Percentiles rank a stretch among this genome's conserved stretches.
Evolutionary conservation across 2,329 filamentous ascomycete genomes (phyloP).

Genomic region (Aureobasidium melanogenum): DNA sequence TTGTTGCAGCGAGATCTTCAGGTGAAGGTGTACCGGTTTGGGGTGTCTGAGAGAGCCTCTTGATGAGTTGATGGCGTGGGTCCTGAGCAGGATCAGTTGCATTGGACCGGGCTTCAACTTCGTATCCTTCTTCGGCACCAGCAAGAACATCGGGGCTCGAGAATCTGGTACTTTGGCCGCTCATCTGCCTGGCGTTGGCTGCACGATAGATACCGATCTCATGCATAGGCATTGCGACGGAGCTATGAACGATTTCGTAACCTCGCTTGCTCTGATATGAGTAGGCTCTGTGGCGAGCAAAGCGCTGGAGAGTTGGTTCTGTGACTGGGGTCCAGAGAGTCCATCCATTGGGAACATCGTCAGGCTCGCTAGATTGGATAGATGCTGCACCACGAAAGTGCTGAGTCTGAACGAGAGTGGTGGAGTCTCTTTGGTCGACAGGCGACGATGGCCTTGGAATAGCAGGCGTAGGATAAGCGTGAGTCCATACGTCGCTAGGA

Average conservation of each 20-base stretch:
- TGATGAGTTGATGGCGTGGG: not conserved
- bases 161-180: not conserved
- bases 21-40: not conserved
- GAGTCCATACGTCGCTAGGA: not conserved
- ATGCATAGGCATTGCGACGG: not conserved
- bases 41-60: not conserved
- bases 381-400: not conserved
- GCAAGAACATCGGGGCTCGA: not conserved
- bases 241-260: not conserved
- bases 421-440: not conserved
- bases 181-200: not conserved
- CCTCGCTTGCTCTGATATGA: not conserved
- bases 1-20: not conserved
- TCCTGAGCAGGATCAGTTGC: not conserved
- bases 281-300: not conserved
- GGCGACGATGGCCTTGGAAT: not conserved
- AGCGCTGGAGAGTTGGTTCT: not conserved
- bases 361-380: not conserved
- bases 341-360: not conserved
- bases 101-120: not conserved
- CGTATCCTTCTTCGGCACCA: not conserved
- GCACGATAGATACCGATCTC: not conserved
- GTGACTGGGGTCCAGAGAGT: not conserved
- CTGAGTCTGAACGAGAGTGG: not conserved
- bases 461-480: not conserved